These are phyloP conservation scores for Chrysoporthe puriensis DNA, from an alignment of 2,329 filamentous ascomycete genomes.

Conservation along the genomic window DNA sequence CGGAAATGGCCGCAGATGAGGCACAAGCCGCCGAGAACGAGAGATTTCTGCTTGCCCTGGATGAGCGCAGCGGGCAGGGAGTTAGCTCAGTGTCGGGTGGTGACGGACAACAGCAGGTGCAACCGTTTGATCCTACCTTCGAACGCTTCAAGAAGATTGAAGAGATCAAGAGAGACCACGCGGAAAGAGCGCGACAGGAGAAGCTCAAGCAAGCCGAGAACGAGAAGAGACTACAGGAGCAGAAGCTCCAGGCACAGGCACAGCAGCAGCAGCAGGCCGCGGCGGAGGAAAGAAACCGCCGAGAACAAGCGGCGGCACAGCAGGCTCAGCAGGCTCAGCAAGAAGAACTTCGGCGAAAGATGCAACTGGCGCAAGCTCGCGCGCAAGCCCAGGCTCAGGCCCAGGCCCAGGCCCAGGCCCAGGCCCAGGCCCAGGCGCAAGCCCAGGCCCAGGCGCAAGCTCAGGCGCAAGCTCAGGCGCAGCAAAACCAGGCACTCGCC, in stretches of 20 bases:
- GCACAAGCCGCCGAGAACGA: slow-evolving; percentile 87
- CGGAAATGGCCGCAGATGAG: slow-evolving; percentile 93
- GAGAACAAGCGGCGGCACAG: slow-evolving; percentile 39
- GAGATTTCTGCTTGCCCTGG: slow-evolving; percentile 88
- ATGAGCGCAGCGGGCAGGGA: slow-evolving; percentile 74
- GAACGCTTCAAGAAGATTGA: slow-evolving; percentile 91
- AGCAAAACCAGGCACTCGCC: slow-evolving; percentile 41
- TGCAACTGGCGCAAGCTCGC: slow-evolving; percentile 37
- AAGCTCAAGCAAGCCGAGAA: slow-evolving; percentile 69
- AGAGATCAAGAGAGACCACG: slow-evolving; percentile 77
- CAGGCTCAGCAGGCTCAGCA: slow-evolving; percentile 36
- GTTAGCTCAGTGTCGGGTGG: slow-evolving; percentile 65
- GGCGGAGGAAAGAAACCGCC: slow-evolving; percentile 42
- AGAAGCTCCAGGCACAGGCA: slow-evolving; percentile 51
- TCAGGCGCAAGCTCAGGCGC: slow-evolving; percentile 33
- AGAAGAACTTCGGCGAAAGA: slow-evolving; percentile 25
- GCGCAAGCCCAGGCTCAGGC: slow-evolving; percentile 36
- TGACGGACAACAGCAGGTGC: slow-evolving; percentile 71
- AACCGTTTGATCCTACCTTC: slow-evolving; percentile 83
- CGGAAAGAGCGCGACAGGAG: slow-evolving; percentile 76
- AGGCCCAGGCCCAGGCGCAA: slow-evolving; percentile 37
- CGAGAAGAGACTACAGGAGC: slow-evolving; percentile 55
- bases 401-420: slow-evolving; percentile 30
- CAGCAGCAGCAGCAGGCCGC: slow-evolving; percentile 50
- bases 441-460: slow-evolving; percentile 35